Percentiles rank a stretch among this genome's conserved stretches.
phyloP scores from a whole-genome alignment of 805 yeast species.

The Yarrowia sp. region DNA sequence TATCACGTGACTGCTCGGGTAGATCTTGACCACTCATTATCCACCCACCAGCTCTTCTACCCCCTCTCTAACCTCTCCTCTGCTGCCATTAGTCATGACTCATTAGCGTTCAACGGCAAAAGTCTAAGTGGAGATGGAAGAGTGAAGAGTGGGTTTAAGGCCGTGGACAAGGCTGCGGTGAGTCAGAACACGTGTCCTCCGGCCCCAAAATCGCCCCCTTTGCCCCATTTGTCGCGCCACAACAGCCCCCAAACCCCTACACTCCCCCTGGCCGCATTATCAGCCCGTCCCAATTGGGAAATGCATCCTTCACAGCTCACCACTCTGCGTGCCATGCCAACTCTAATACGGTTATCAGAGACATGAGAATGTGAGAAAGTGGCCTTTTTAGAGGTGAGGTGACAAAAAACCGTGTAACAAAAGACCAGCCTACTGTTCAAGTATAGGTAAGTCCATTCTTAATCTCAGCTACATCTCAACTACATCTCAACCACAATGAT shows the following conservation, averaged over 20 bases:
- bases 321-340: slow-evolving; percentile 3
- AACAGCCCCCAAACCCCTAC: background rate
- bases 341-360: slow-evolving; percentile 26
- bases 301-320: slow-evolving; percentile 18
- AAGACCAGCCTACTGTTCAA: no score
- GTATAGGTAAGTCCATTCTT: no score
- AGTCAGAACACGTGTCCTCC: background rate
- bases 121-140: slow-evolving; percentile 9
- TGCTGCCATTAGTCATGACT: background rate
- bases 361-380: background rate
- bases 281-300: slow-evolving; percentile 22
- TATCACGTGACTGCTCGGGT: background rate
- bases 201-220: background rate
- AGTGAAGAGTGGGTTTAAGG: slow-evolving; percentile 3
- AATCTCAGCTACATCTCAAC: no score
- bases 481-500: no score
- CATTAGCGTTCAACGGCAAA: slow-evolving; percentile 26
- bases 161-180: background rate
- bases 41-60: no score
- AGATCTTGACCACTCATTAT: no score
- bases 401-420: no score
- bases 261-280: background rate
- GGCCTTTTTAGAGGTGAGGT: no score
- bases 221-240: background rate
- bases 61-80: no score